Evolutionary conservation across 1,284 basidiomycete genomes (phyloP).

Genomic region (Ganoderma leucocontextum): DNA sequence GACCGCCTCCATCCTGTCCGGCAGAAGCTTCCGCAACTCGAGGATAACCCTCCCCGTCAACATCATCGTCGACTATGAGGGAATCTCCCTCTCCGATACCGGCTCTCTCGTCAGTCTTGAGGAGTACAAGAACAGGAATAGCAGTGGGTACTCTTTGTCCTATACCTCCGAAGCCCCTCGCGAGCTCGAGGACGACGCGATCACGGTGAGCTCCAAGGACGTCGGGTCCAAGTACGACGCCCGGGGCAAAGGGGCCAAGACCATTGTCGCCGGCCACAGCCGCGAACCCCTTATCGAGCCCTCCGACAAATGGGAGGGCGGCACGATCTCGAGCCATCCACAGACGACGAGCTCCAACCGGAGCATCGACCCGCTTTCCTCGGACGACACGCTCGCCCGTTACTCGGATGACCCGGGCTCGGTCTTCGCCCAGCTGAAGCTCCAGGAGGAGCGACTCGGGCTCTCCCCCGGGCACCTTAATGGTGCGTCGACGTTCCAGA

Average conservation of each 20-base stretch:
- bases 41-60: slow-evolving; percentile 82
- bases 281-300: slow-evolving; percentile 36
- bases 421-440: slow-evolving; percentile 66
- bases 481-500: slow-evolving; percentile 53
- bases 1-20: slow-evolving; percentile 77
- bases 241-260: slow-evolving; percentile 37
- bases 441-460: slow-evolving; percentile 55
- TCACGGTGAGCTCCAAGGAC: slow-evolving; percentile 77
- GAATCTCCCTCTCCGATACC: slow-evolving; percentile 89
- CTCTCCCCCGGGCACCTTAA: slow-evolving; percentile 53
- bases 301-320: slow-evolving; percentile 31
- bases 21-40: slow-evolving; percentile 67
- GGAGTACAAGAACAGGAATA: slow-evolving; percentile 69
- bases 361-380: slow-evolving; percentile 41
- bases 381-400: slow-evolving; percentile 37
- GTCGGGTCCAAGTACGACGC: slow-evolving; percentile 47
- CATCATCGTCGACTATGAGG: slow-evolving; percentile 87
- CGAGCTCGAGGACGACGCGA: slow-evolving; percentile 72
- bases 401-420: slow-evolving; percentile 54
- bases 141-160: slow-evolving; percentile 65
- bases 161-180: slow-evolving; percentile 45
- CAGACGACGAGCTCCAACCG: slow-evolving; percentile 27
- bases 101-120: slow-evolving; percentile 81
- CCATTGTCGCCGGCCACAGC: slow-evolving; percentile 39
- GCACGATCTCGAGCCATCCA: slow-evolving; percentile 32